Evolutionary conservation across 2,329 filamentous ascomycete genomes (phyloP), one percentile per base, ranked within the genome.

Genomic region (Aureobasidium uvarum): DNA sequence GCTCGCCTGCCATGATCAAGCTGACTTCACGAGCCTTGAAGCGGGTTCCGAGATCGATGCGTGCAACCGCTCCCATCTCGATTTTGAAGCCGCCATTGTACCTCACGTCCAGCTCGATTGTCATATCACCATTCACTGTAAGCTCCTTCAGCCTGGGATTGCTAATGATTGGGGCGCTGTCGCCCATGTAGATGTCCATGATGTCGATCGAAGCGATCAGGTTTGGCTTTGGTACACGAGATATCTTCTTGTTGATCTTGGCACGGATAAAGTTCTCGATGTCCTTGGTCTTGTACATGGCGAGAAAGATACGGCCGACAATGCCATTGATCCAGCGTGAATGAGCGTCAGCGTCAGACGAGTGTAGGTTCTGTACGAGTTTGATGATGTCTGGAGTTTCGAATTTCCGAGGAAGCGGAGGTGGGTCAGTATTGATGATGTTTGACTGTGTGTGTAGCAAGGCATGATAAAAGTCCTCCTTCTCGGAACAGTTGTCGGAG

Each of bases 391-490:
- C 88, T 72, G 90, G 89, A 18, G 92, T 86, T 36, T 96, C 89
- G 71, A 96, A 96, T 16, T 87, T 83, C 68, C 91, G 85, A 11
- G 90, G 89, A 62, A 83, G 83, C 0, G 92, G 92, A 0, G 87
- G 84, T 23, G 81, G 80, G 64, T 83, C 80, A 25, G 81, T 80
- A 45, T 83, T 82, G 66, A 86, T 82, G 18, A 85, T 84, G 71
- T 89, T 87, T 70, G 92, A 88, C 74, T 96, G 90, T 69, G 93
- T 96, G 71, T 88, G 87, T 45, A 99, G 81, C 70, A 99, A 81
- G 14, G 94, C 90, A 77, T 96, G 94, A 76, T 99, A 99, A 77
- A 99, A 98, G 75, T 99, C 95, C 77, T 99, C 95, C 76, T 99
- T 99, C 54, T 95, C 92, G 0, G 93, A 96, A 75, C 91, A 91